Percentiles rank a stretch among this genome's conserved stretches.
phyloP scores from a whole-genome alignment of 202 grass and related monocot genomes.

The Panicum hallii region DNA sequence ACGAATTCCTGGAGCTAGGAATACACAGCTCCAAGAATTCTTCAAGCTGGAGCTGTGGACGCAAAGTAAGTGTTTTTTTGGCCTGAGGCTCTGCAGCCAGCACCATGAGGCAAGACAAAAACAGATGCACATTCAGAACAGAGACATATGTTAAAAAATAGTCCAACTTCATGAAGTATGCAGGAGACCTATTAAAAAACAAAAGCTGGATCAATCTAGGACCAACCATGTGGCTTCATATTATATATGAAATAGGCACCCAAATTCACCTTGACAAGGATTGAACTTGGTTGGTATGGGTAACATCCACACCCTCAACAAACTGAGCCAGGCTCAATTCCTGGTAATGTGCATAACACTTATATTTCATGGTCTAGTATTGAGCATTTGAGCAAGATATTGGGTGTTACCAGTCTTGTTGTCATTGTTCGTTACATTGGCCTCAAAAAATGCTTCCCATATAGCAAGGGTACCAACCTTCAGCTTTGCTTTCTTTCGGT shows the following conservation, averaged over 20 bases:
- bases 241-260: background rate
- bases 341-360: constrained; percentile 9
- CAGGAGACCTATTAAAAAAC: background rate
- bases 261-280: background rate
- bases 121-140: constrained; percentile 16
- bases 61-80: background rate
- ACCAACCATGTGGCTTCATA: background rate
- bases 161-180: background rate
- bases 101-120: background rate
- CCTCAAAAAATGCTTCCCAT: constrained; percentile 90
- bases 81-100: background rate
- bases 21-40: too few relatives aligned
- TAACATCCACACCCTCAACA: background rate
- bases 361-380: constrained; percentile 40
- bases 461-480: constrained; percentile 69
- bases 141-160: constrained; percentile 14
- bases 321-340: background rate
- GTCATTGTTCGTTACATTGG: constrained; percentile 54
- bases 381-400: constrained; percentile 35
- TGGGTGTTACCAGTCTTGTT: constrained; percentile 55
- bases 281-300: background rate
- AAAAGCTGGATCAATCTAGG: background rate
- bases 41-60: background rate
- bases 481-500: constrained; percentile 66
- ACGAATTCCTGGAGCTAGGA: too few relatives aligned